phyloP scores from a whole-genome alignment of 805 yeast species.

The Pachysolen tannophilus region DNA sequence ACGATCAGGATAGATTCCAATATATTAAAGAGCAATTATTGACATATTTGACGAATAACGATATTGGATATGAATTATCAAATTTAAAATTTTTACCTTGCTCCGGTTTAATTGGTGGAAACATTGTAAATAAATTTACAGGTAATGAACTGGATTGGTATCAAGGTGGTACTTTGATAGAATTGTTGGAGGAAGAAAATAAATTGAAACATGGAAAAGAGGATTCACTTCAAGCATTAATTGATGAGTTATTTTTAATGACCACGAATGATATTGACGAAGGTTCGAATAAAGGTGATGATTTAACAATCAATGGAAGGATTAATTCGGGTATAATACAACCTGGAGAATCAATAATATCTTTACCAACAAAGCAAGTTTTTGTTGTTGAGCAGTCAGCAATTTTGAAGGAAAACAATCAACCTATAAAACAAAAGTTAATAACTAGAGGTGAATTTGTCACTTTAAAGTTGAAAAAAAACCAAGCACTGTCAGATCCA shows the following conservation, averaged over 20 bases:
- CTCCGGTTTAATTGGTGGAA: conserved; percentile 62
- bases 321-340: conserved; percentile 62
- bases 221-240: conserved; percentile 15
- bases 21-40: conserved; percentile 40
- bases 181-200: conserved; percentile 29
- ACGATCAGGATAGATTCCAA: conserved; percentile 46
- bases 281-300: conserved; percentile 36
- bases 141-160: conserved; percentile 17
- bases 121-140: conserved; percentile 41
- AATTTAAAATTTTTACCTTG: conserved; percentile 53
- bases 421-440: conserved; percentile 17
- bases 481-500: conserved; percentile 18
- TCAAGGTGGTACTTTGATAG: conserved; percentile 40
- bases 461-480: conserved; percentile 30
- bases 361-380: conserved; percentile 43
- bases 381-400: conserved; percentile 32
- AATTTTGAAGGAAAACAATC: conserved; percentile 18
- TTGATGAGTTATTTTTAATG: conserved; percentile 42
- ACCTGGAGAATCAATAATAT: conserved; percentile 55
- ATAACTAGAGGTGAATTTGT: conserved; percentile 52
- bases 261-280: conserved; percentile 57
- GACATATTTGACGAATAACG: conserved; percentile 39
- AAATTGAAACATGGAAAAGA: conserved; percentile 10
- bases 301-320: conserved; percentile 54
- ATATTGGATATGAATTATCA: conserved; percentile 37